Conservation (phyloP, 2,329 filamentous ascomycete genomes). For the Chaetomiaceae sp. region DNA sequence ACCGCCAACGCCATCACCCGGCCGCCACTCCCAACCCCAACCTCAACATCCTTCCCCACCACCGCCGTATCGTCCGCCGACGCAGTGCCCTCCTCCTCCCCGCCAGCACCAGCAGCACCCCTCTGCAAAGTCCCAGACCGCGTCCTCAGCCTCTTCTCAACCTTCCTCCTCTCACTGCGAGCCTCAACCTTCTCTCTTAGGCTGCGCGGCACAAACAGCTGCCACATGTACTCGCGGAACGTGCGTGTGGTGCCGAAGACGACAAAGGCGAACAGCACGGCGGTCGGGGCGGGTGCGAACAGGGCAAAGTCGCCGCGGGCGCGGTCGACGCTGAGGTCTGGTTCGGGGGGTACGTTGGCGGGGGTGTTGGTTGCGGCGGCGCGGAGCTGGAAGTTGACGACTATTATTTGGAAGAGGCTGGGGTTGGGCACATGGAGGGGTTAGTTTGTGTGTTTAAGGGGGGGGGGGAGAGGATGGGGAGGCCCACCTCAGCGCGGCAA, state of each 20-base stretch:
- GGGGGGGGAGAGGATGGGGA: too few species aligned
- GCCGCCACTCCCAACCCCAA: background rate
- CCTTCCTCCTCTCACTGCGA: background rate
- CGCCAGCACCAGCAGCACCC: too few species aligned
- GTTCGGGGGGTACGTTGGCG: conserved; percentile 27
- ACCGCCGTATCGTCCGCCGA: background rate
- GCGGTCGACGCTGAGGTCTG: conserved; percentile 32
- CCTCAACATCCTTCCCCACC: background rate
- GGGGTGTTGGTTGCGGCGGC: conserved; percentile 30
- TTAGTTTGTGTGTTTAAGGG: background rate
- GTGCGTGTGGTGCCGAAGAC: conserved; percentile 40
- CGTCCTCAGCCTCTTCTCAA: too few species aligned
- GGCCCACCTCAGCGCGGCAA: conserved; percentile 32
- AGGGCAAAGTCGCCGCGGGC: conserved; percentile 31
- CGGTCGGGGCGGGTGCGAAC: conserved; percentile 37
- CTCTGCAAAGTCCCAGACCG: too few species aligned
- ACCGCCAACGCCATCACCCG: background rate
- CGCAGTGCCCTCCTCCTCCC: background rate
- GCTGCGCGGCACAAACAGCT: conserved; percentile 12
- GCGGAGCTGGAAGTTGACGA: conserved; percentile 36
- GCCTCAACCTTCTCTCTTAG: conserved; percentile 7
- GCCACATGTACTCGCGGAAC: conserved; percentile 29
- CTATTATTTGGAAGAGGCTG: conserved; percentile 35
- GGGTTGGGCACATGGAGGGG: too few species aligned
- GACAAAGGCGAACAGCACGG: conserved; percentile 34